Evolutionary conservation across 1,284 basidiomycete species (phyloP).

Genomic region (Psilocybe mexicana): DNA sequence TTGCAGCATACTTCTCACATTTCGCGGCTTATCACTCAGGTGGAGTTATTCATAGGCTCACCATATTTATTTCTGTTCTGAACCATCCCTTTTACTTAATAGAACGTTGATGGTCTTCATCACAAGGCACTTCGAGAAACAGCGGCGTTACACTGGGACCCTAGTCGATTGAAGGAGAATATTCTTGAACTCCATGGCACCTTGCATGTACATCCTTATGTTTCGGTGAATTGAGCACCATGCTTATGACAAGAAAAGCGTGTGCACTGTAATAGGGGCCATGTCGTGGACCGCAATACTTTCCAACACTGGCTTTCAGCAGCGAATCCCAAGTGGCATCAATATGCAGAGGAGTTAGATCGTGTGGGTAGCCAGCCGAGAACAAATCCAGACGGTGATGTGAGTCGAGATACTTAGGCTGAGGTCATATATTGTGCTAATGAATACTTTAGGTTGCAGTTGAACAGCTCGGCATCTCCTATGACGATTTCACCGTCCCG

Average conservation of each 20-base stretch:
- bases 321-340: constrained; percentile 81
- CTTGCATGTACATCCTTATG: constrained; percentile 59
- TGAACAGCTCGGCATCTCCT: constrained; percentile 66
- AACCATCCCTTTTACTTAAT: not conserved
- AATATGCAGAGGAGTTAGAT: constrained; percentile 68
- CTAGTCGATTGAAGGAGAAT: constrained; percentile 37
- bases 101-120: constrained; percentile 91
- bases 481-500: constrained; percentile 79
- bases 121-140: constrained; percentile 60
- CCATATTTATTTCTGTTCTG: not conserved
- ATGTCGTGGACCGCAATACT: constrained; percentile 61
- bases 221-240: constrained; percentile 8
- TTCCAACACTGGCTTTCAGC: constrained; percentile 77
- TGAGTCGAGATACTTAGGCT: constrained; percentile 34
- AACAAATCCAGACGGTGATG: constrained; percentile 93
- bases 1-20: constrained; percentile 71
- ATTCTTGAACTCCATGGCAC: constrained; percentile 91
- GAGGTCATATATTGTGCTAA: not conserved
- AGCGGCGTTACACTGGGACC: constrained; percentile 39
- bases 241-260: constrained; percentile 40
- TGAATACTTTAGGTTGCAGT: constrained; percentile 68
- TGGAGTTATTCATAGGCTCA: constrained; percentile 18
- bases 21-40: constrained; percentile 78
- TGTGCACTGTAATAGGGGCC: constrained; percentile 74
- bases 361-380: constrained; percentile 62